Evolutionary conservation across 495 filamentous ascomycete genomes (phyloP).

Genomic region (Symbiotaphrina buchneri): DNA sequence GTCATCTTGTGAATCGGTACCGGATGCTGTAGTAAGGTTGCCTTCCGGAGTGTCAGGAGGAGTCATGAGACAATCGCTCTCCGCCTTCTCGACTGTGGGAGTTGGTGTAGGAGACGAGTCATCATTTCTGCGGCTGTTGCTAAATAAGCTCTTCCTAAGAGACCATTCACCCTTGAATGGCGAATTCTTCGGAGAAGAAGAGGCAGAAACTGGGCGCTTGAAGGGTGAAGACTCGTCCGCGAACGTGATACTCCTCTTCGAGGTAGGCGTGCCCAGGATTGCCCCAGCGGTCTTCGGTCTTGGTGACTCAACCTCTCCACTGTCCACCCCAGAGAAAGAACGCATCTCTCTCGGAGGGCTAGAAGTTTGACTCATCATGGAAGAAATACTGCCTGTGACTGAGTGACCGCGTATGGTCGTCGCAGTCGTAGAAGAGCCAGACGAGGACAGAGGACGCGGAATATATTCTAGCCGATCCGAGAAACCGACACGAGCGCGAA

Average conservation of each 20-base stretch:
- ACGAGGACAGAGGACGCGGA: constrained; percentile 51
- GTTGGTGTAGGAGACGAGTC: too few relatives aligned
- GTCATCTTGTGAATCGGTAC: too few relatives aligned
- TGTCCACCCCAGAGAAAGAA: constrained; percentile 13
- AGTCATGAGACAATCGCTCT: too few relatives aligned
- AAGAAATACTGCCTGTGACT: constrained; percentile 38
- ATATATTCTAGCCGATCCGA: constrained; percentile 42
- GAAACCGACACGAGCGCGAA: constrained; percentile 29
- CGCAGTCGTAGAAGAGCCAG: constrained; percentile 45
- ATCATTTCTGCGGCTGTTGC: too few relatives aligned
- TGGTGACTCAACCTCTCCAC: constrained; percentile 13
- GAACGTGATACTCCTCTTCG: background rate
- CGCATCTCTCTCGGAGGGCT: too few relatives aligned
- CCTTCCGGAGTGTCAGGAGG: too few relatives aligned
- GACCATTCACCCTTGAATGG: too few relatives aligned
- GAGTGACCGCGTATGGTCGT: constrained; percentile 37
- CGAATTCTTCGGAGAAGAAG: constrained; percentile 7
- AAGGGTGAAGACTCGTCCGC: constrained; percentile 2
- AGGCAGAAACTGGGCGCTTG: constrained; percentile 10
- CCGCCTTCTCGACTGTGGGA: too few relatives aligned
- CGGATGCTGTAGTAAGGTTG: too few relatives aligned
- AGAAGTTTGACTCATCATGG: constrained; percentile 23
- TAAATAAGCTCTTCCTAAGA: too few relatives aligned
- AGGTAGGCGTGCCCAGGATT: constrained; percentile 14
- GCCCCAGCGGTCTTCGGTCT: constrained; percentile 30